A percentile compares a stretch with the other conserved stretches of the same genome.
phyloP scores from a whole-genome alignment of 2,329 filamentous ascomycete species.

The Lasiodiplodia hormozganensis region DNA sequence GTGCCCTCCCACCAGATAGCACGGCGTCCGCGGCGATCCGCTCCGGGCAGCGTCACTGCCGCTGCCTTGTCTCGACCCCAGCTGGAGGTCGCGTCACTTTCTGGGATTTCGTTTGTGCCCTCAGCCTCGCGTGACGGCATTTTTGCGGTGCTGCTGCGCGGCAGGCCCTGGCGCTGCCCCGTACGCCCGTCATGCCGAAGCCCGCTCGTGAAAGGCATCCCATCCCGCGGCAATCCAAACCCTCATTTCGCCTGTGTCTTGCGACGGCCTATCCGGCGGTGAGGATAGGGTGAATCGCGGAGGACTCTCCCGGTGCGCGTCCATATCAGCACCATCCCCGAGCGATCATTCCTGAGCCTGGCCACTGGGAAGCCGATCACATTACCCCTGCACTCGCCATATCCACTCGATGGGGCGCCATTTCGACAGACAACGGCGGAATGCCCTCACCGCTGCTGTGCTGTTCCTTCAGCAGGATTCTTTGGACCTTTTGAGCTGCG shows the following conservation, averaged over 20 bases:
- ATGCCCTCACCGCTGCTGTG: slow-evolving; percentile 21
- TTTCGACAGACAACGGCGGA: slow-evolving; percentile 11
- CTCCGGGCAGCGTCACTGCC: neutral
- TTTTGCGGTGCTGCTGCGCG: slow-evolving; percentile 15
- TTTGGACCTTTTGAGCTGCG: slow-evolving; percentile 1
- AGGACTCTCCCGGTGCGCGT: slow-evolving; percentile 7
- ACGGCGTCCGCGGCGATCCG: too few species aligned
- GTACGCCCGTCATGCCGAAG: neutral
- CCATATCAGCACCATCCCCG: slow-evolving; percentile 14
- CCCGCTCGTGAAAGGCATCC: slow-evolving; percentile 15
- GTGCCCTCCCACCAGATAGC: neutral
- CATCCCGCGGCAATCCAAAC: slow-evolving; percentile 12
- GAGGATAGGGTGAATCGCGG: slow-evolving; percentile 17
- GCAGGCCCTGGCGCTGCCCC: slow-evolving; percentile 16
- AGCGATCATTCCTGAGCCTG: slow-evolving; percentile 26
- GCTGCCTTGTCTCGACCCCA: neutral
- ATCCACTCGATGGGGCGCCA: slow-evolving; percentile 23
- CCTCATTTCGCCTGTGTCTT: slow-evolving; percentile 22
- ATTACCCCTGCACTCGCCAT: slow-evolving; percentile 16
- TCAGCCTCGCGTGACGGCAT: slow-evolving; percentile 13
- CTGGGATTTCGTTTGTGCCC: neutral
- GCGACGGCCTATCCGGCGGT: slow-evolving; percentile 14
- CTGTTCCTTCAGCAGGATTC: slow-evolving; percentile 2
- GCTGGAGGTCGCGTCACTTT: neutral
- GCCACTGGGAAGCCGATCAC: slow-evolving; percentile 7